A percentile compares a stretch with the other conserved stretches of the same genome.
Conservation (phyloP, 2,329 filamentous ascomycete species). For the Dactylella cylindrospora region DNA sequence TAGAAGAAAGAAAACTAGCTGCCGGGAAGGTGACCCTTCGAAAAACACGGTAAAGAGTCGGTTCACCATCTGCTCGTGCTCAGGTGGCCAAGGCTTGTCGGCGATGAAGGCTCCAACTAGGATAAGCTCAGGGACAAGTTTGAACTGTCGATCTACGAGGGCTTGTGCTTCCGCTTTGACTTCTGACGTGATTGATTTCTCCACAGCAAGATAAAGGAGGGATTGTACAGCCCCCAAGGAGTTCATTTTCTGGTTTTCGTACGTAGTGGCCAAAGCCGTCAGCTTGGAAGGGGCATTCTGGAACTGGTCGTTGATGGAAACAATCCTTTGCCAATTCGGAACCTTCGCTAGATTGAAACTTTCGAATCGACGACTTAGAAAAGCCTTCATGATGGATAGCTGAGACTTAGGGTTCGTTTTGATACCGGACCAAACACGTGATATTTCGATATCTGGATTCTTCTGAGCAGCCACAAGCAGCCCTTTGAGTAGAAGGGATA, state of each 20-base stretch:
- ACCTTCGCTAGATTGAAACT: constrained; percentile 83
- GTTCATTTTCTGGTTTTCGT: constrained; percentile 80
- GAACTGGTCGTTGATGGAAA: constrained; percentile 65
- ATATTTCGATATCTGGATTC: constrained; percentile 72
- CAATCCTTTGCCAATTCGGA: constrained; percentile 75
- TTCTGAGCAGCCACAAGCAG: constrained; percentile 57
- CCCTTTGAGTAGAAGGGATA: constrained; percentile 76
- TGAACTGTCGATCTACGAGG: constrained; percentile 49
- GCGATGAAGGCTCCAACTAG: constrained; percentile 57
- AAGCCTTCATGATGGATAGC: constrained; percentile 88
- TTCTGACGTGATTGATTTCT: constrained; percentile 46
- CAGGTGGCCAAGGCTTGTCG: constrained; percentile 57
- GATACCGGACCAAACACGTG: constrained; percentile 81
- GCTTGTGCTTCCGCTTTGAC: constrained; percentile 47
- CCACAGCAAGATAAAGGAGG: constrained; percentile 62
- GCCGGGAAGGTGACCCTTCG: constrained; percentile 48
- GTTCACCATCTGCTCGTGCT: constrained; percentile 57
- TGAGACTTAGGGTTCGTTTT: constrained; percentile 88
- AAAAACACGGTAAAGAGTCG: constrained; percentile 51
- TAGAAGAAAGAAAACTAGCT: constrained; percentile 75
- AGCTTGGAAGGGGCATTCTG: constrained; percentile 63
- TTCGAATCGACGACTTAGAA: constrained; percentile 71
- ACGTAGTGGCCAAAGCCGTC: constrained; percentile 63
- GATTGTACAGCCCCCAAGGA: constrained; percentile 79
- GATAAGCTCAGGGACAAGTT: constrained; percentile 53